phyloP scores from a whole-genome alignment of 129 eudicot species.

The Dittrichia graveolens region DNA sequence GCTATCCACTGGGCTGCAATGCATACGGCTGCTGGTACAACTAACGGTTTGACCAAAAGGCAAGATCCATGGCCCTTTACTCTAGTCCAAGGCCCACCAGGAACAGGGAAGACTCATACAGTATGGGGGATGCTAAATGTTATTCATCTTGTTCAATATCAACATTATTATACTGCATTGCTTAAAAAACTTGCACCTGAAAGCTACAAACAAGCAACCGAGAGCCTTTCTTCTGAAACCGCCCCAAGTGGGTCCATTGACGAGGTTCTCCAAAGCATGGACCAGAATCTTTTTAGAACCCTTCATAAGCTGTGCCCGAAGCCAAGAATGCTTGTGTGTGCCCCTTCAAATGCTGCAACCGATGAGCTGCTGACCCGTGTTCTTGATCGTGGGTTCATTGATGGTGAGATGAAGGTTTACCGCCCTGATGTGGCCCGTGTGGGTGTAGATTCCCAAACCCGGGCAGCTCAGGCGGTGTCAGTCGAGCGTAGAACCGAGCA shows the following conservation, averaged over 20 bases:
- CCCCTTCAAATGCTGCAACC: constrained; percentile 98
- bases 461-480: constrained; percentile 98
- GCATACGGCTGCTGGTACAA: constrained; percentile 98
- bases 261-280: constrained; percentile 94
- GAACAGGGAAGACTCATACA: constrained; percentile 95
- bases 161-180: constrained; percentile 88
- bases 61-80: constrained; percentile 99
- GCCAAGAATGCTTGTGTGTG: constrained; percentile 98
- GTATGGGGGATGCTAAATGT: constrained; percentile 99
- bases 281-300: constrained; percentile 87
- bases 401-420: constrained; percentile 97
- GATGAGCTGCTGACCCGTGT: constrained; percentile 95
- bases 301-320: constrained; percentile 96
- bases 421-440: constrained; percentile 98
- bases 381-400: constrained; percentile 97
- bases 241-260: constrained; percentile 78
- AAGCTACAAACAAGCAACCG: constrained; percentile 87
- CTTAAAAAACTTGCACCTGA: constrained; percentile 96
- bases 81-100: constrained; percentile 98
- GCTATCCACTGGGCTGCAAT: constrained; percentile 99
- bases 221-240: constrained; percentile 49
- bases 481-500: constrained; percentile 95
- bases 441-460: constrained; percentile 93
- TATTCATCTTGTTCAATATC: constrained; percentile 96
- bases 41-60: constrained; percentile 57